phyloP scores from a whole-genome alignment of 352 stramenopile species.

The Globisporangium orthogonon region DNA sequence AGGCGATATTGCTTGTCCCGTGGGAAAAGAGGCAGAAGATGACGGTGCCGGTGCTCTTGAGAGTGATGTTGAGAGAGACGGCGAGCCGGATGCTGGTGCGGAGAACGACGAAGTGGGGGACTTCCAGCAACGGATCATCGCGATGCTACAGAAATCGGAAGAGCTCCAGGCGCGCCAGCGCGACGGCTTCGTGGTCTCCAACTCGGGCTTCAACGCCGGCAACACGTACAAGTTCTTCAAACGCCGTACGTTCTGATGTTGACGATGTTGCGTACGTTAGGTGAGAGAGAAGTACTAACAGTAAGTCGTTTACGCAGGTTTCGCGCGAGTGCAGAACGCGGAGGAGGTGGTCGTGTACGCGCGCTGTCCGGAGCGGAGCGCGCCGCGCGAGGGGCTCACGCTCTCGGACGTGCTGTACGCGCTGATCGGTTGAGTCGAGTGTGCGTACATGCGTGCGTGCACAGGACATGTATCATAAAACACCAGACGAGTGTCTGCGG shows the following conservation, averaged over 20 bases:
- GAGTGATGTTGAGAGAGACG: constrained; percentile 6
- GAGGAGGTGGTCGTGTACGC: constrained; percentile 17
- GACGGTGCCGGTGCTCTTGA: not conserved
- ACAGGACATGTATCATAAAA: not conserved
- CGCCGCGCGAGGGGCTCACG: constrained; percentile 1
- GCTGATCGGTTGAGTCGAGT: constrained; percentile 2
- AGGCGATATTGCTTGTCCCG: constrained; percentile 47
- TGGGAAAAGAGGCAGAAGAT: constrained; percentile 20
- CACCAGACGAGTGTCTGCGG: not conserved
- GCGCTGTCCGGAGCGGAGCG: constrained; percentile 9
- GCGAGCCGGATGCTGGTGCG: not conserved
- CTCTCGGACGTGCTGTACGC: constrained; percentile 1
- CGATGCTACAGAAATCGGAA: constrained; percentile 48
- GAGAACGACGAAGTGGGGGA: constrained; percentile 20
- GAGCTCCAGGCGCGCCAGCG: constrained; percentile 32
- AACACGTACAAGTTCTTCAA: constrained; percentile 68
- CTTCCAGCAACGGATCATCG: constrained; percentile 46
- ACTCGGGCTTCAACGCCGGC: constrained; percentile 49
- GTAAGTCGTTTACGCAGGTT: constrained; percentile 11
- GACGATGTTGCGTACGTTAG: not conserved
- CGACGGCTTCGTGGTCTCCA: constrained; percentile 36
- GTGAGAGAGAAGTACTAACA: not conserved
- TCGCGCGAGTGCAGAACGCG: constrained; percentile 15
- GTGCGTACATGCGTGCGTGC: not conserved
- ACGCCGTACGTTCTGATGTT: constrained; percentile 31